These are phyloP conservation scores for Pestalotiopsis fici DNA, from an alignment of 2,329 filamentous ascomycete genomes.

Conservation along the genomic window DNA sequence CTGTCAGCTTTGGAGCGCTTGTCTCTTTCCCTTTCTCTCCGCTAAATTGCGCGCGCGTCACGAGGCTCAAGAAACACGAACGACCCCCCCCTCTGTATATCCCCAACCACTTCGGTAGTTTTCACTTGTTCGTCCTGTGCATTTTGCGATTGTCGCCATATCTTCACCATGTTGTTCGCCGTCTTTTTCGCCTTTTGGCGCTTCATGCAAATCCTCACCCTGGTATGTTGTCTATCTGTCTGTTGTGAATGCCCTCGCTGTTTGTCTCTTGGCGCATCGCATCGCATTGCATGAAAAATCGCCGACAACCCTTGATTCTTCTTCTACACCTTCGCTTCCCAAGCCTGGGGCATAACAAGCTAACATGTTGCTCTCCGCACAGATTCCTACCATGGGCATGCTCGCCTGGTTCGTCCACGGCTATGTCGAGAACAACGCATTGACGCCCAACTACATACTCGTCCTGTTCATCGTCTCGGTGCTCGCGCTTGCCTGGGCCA, in stretches of 20 bases:
- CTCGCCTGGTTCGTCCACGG: conserved; percentile 66
- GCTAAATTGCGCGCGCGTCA: too few relatives aligned
- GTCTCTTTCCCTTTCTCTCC: neutral
- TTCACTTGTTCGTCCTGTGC: neutral
- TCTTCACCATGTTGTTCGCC: conserved; percentile 59
- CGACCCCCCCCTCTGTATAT: too few relatives aligned
- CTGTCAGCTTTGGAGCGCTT: too few relatives aligned
- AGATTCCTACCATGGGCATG: conserved; percentile 69
- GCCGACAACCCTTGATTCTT: neutral
- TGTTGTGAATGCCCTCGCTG: too few relatives aligned
- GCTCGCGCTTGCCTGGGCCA: conserved; percentile 62
- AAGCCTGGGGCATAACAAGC: neutral
- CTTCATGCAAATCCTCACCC: conserved; percentile 61
- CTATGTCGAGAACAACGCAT: conserved; percentile 55
- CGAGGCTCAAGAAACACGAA: too few relatives aligned
- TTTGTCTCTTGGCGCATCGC: neutral
- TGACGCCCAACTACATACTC: conserved; percentile 64
- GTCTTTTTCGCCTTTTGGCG: conserved; percentile 65
- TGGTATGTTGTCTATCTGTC: conserved; percentile 44
- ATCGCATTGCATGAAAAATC: neutral
- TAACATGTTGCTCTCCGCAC: neutral
- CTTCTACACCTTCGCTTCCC: neutral
- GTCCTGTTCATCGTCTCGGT: conserved; percentile 69
- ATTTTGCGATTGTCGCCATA: neutral
- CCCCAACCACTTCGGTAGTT: neutral